Conservation (phyloP, 1,284 basidiomycete genomes). For the Ceraceosorus bombacis region DNA sequence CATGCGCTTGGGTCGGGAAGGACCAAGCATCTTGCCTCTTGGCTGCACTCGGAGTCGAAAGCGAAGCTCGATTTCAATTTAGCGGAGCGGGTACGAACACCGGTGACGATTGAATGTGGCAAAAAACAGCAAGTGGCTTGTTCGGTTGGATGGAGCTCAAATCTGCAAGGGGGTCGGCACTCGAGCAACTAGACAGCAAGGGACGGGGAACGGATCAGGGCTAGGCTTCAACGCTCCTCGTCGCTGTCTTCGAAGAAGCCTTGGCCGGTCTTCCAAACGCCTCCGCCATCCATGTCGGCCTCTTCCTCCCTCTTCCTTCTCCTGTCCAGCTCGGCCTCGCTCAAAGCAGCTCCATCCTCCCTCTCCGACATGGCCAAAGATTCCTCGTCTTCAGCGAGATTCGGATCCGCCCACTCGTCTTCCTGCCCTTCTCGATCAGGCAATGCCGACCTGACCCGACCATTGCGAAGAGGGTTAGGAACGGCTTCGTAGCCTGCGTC, state of each 20-base stretch:
- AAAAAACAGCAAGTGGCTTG: no score
- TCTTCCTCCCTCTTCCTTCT: conserved; percentile 6
- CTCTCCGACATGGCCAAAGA: conserved; percentile 1
- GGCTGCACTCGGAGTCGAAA: no score
- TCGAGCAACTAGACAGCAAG: no score
- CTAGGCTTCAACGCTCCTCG: neutral
- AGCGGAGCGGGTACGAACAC: no score
- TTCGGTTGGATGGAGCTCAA: no score
- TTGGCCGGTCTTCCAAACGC: conserved; percentile 6
- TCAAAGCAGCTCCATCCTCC: neutral
- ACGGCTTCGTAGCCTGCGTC: neutral
- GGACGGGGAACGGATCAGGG: no score
- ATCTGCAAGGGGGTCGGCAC: no score
- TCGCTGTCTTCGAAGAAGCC: conserved; percentile 8
- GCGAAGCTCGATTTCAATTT: no score
- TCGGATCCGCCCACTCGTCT: neutral
- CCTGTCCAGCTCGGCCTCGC: conserved; percentile 5
- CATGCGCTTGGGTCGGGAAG: no score
- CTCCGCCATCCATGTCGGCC: conserved; percentile 7
- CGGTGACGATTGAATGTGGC: no score
- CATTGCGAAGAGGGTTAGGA: neutral
- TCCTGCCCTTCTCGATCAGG: neutral
- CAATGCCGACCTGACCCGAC: neutral
- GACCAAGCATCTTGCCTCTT: no score
- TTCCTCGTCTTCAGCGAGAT: neutral